These are phyloP conservation scores for Viridothelium virens DNA, from an alignment of 495 filamentous ascomycete genomes.

Conservation along the genomic window DNA sequence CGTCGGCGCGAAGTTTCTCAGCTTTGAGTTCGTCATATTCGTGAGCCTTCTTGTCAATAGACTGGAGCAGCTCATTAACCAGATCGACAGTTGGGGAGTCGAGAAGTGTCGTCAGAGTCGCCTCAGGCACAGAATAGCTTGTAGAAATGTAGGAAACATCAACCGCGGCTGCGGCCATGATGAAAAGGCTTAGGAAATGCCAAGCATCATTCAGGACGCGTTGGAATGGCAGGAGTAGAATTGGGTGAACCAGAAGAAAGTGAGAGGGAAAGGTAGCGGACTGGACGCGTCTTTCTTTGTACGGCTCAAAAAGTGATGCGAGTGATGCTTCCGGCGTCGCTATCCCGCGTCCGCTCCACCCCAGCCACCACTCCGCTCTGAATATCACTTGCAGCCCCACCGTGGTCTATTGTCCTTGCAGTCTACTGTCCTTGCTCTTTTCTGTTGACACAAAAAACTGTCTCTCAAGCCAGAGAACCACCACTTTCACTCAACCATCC, in stretches of 20 bases:
- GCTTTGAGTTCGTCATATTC: conserved; percentile 71
- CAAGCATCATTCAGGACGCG: not conserved
- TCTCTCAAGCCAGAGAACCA: too few relatives aligned
- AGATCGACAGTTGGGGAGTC: conserved; percentile 71
- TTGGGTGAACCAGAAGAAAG: not conserved
- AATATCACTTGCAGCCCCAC: not conserved
- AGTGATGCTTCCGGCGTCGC: conserved; percentile 1
- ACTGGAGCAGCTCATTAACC: conserved; percentile 58
- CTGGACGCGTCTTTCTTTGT: conserved; percentile 9
- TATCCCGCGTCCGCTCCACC: not conserved
- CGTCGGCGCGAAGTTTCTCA: conserved; percentile 74
- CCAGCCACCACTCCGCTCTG: not conserved
- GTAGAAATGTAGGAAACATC: conserved; percentile 69
- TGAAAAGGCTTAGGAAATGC: not conserved
- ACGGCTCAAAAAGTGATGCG: not conserved
- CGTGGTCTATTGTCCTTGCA: not conserved
- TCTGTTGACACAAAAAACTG: too few relatives aligned
- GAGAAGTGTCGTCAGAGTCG: conserved; percentile 54
- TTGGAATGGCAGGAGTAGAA: not conserved
- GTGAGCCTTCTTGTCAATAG: conserved; percentile 61
- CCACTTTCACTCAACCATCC: too few relatives aligned
- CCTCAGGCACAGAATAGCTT: conserved; percentile 64
- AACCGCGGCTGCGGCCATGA: conserved; percentile 58
- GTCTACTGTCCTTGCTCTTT: too few relatives aligned
- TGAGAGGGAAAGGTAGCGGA: not conserved